Percentiles rank a stretch among this genome's conserved stretches.
Evolutionary conservation across 2,329 filamentous ascomycete genomes (phyloP).

Genomic region (Talaromyces sp.): DNA sequence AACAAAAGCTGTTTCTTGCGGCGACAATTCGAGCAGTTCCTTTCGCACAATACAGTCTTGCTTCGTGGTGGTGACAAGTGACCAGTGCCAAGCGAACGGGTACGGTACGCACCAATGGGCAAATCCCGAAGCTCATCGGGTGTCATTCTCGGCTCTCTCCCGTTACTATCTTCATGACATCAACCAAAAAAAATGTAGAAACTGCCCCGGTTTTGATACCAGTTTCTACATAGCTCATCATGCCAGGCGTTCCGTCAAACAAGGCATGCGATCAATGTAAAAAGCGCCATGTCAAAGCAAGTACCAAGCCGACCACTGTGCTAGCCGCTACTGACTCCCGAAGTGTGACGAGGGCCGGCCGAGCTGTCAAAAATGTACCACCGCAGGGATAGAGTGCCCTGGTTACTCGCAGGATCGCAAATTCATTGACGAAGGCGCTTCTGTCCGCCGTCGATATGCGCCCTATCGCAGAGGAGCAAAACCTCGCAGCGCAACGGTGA

Average conservation of each 20-base stretch:
- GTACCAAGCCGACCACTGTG: neutral
- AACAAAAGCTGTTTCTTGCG: neutral
- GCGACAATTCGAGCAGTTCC: neutral
- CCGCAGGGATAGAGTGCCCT: slow-evolving; percentile 33
- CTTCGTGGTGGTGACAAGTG: neutral
- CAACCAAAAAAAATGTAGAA: neutral
- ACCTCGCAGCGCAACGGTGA: neutral
- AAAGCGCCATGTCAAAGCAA: slow-evolving; percentile 33
- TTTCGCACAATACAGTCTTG: neutral
- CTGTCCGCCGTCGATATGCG: slow-evolving; percentile 34
- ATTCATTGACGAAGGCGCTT: slow-evolving; percentile 38
- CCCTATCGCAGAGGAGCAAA: slow-evolving; percentile 25
- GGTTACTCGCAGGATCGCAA: slow-evolving; percentile 40
- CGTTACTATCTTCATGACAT: neutral
- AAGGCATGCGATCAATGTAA: slow-evolving; percentile 36
- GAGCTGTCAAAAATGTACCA: slow-evolving; percentile 31
- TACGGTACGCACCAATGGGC: neutral
- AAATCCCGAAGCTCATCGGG: too few relatives aligned
- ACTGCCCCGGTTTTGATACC: neutral
- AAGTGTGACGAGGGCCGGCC: slow-evolving; percentile 38
- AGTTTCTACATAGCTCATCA: slow-evolving; percentile 13
- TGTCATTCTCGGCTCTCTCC: too few relatives aligned
- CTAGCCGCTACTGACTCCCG: neutral
- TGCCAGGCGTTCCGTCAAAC: slow-evolving; percentile 36
- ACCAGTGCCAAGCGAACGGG: neutral